phyloP scores from a whole-genome alignment of 1,284 basidiomycete genomes.

The Melampsora larici-populina region DNA sequence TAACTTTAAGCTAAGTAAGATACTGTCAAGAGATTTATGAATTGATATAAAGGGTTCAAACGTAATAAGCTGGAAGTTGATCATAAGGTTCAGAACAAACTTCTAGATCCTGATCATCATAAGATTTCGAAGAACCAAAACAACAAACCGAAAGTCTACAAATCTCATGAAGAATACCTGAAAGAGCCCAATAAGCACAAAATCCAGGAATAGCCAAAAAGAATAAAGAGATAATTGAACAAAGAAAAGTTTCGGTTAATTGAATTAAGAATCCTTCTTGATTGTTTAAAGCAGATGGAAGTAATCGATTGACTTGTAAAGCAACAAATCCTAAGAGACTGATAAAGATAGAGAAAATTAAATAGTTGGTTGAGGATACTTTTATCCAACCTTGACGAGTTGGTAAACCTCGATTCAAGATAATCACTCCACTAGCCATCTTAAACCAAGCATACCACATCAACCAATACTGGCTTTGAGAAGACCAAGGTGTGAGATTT shows the following conservation, averaged over 20 bases:
- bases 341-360: not conserved
- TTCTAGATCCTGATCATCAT: no score
- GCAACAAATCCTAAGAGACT: not conserved
- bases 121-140: no score
- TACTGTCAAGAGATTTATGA: no score
- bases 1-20: no score
- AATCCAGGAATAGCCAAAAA: not conserved
- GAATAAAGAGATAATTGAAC: not conserved
- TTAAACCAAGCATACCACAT: conserved; percentile 3
- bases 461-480: not conserved
- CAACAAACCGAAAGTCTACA: not conserved
- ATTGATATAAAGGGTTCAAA: no score
- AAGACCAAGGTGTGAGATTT: not conserved
- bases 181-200: not conserved
- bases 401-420: not conserved
- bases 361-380: not conserved
- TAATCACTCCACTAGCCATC: not conserved
- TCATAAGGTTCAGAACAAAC: no score
- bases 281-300: not conserved
- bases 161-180: not conserved
- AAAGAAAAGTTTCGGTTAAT: not conserved
- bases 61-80: no score
- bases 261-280: not conserved
- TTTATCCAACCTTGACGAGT: not conserved
- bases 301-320: not conserved